A percentile compares a stretch with the other conserved stretches of the same genome.
phyloP scores from a whole-genome alignment of 148 eudicot species.

The Fagopyrum esculentum region DNA sequence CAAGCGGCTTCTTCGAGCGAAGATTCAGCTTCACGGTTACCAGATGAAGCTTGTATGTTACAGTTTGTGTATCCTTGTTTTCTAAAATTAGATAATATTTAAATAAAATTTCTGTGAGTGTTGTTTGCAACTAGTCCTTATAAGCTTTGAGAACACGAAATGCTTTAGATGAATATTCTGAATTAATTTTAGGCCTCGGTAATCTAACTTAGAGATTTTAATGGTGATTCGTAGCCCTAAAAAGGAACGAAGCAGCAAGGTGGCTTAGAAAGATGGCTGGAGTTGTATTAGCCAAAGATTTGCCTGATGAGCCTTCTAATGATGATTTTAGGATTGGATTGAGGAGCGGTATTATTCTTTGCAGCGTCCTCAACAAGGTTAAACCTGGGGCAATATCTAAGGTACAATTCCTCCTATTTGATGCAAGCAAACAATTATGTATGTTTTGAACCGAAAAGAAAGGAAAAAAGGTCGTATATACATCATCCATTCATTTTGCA shows the following conservation, averaged over 20 bases:
- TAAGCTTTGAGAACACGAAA: background rate
- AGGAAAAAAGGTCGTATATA: too few species aligned
- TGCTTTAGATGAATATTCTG: conserved; percentile 7
- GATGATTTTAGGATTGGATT: conserved; percentile 82
- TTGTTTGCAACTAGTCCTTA: background rate
- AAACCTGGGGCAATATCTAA: conserved; percentile 68
- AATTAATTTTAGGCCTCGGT: too few species aligned
- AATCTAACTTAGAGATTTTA: background rate
- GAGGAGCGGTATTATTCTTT: conserved; percentile 83
- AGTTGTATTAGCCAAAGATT: conserved; percentile 79
- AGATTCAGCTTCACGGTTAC: conserved; percentile 59
- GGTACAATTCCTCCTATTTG: conserved; percentile 26
- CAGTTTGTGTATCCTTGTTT: background rate
- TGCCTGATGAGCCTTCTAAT: conserved; percentile 93
- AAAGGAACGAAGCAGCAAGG: conserved; percentile 83
- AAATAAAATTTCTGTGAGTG: too few species aligned
- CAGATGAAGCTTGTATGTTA: conserved; percentile 70
- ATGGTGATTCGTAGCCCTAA: conserved; percentile 40
- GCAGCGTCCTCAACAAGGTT: conserved; percentile 83
- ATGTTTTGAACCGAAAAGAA: background rate
- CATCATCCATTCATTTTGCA: conserved; percentile 15
- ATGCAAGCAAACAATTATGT: background rate
- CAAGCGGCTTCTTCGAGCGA: conserved; percentile 46
- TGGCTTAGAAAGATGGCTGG: conserved; percentile 88
- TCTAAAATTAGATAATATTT: background rate